phyloP scores from a whole-genome alignment of 2,329 filamentous ascomycete genomes.

The Beauveria brongniartii region DNA sequence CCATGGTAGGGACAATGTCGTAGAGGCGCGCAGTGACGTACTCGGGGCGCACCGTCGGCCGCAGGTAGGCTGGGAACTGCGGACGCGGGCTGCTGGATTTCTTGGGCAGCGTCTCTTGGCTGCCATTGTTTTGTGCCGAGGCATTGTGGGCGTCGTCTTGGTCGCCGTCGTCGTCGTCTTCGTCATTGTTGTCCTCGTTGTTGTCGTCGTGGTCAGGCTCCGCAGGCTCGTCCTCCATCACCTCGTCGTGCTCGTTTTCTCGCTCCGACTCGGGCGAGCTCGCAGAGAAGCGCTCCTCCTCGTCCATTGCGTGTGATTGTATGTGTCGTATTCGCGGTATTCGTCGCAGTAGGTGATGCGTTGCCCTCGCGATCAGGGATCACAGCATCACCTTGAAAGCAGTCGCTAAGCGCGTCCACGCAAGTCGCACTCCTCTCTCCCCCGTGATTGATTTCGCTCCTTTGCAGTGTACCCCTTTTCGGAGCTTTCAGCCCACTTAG shows the following conservation, averaged over 20 bases:
- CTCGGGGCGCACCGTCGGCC: constrained; percentile 63
- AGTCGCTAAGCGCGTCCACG: not conserved
- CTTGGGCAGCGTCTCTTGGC: constrained; percentile 15
- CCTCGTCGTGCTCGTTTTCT: constrained; percentile 18
- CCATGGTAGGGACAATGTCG: constrained; percentile 95
- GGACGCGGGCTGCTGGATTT: constrained; percentile 24
- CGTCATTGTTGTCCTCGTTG: constrained; percentile 27
- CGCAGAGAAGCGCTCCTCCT: constrained; percentile 25
- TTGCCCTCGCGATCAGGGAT: not conserved
- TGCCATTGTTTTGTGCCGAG: constrained; percentile 18
- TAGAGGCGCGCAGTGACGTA: constrained; percentile 74
- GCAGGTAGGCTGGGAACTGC: constrained; percentile 22
- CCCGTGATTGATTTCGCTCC: not conserved
- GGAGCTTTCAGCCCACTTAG: not conserved
- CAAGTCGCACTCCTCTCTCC: not conserved
- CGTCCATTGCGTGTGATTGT: constrained; percentile 20
- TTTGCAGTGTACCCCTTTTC: not conserved
- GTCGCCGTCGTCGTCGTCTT: constrained; percentile 27
- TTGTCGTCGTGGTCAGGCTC: constrained; percentile 27
- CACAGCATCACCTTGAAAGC: not conserved
- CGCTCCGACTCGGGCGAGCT: constrained; percentile 27
- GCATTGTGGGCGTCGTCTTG: constrained; percentile 30
- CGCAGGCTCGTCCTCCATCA: constrained; percentile 16
- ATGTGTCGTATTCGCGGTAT: not conserved
- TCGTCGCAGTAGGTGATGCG: not conserved